Evolutionary conservation across 805 yeast genomes (phyloP), one percentile per base, ranked within the genome.

Genomic region (Grigorovia transvaalensis): DNA sequence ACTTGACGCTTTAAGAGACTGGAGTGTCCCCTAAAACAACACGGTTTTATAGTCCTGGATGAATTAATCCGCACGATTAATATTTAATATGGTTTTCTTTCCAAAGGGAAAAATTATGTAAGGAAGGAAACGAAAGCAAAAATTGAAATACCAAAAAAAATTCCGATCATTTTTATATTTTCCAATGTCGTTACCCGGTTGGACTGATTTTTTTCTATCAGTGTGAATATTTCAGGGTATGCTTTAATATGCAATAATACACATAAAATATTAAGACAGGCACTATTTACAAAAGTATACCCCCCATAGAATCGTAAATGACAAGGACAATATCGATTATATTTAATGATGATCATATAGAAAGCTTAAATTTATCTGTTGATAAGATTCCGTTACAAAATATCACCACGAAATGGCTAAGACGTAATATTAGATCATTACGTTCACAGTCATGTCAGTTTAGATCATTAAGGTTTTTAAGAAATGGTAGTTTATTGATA

Each of bases 1-100:
- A 80, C 85, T 75, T 76, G 86, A 81, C 85, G 80, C 85, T 75
- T 77, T 65, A 27, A 29, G 49, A 46, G 42, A 35, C 54, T 46
- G 61, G 71, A 69, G 70, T 68, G 62, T 67, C 54, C 59, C 63
- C 65, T 61, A 59, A 79, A 78, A 84, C 85, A 81, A 81, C 87
- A 81, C 87, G 87, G 82, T 70, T 69, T 69, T 75, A 74, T 63
- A 77, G 82, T 79, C 81, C 79, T 77, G 82, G 86, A 78, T 79
- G 76, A 45, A 57, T 58, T 62, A 62, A 62, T 79, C 84, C 86
- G 84, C 86, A 82, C 86, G 78, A 68, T 68, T 63, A 63, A 61
- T 56, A 52, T 55, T 54, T 50, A 23, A 38, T 38, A 15, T 53
- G 51, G 53, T 53, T 29, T 46, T 49, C 46, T 23, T 23, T 6